phyloP scores from a whole-genome alignment of 2,329 filamentous ascomycete genomes.

The Verticillium nonalfalfae region DNA sequence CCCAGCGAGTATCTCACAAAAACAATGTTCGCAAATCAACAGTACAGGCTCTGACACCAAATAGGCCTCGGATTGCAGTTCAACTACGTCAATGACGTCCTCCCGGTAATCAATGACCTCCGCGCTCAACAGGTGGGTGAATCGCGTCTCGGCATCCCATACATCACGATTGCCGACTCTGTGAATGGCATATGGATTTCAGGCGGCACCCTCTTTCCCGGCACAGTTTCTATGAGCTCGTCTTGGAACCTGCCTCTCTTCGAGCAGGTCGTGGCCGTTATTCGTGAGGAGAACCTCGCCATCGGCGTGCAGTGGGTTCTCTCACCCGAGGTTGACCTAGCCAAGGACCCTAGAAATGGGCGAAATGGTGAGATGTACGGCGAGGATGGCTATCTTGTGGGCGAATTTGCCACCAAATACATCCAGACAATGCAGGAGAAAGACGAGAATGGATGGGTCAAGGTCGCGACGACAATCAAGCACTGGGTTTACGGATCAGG shows the following conservation, averaged over 20 bases:
- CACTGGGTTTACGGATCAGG: conserved; percentile 26
- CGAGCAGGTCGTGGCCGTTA: conserved; percentile 16
- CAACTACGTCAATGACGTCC: conserved; percentile 19
- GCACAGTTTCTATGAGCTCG: conserved; percentile 19
- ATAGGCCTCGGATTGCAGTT: conserved; percentile 19
- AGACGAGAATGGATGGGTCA: conserved; percentile 22
- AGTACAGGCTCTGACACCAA: not conserved
- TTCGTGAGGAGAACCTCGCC: conserved; percentile 23
- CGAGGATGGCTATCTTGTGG: conserved; percentile 22
- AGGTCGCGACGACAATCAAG: conserved; percentile 27
- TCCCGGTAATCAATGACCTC: conserved; percentile 18
- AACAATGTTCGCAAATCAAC: not conserved
- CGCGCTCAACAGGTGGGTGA: conserved; percentile 14
- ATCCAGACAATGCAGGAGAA: conserved; percentile 27
- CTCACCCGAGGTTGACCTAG: conserved; percentile 23
- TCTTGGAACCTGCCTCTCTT: conserved; percentile 23
- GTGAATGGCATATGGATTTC: conserved; percentile 21
- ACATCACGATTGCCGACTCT: conserved; percentile 18
- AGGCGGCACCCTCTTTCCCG: conserved; percentile 23
- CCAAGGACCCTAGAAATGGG: conserved; percentile 21
- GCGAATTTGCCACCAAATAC: conserved; percentile 22
- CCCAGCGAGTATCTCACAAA: no score
- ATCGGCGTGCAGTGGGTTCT: conserved; percentile 25
- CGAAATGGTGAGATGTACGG: conserved; percentile 18
- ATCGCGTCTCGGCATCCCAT: conserved; percentile 15